These are phyloP conservation scores for Chrysochromulina tobinii DNA, from an alignment of 78 protist genomes.

Conservation along the genomic window DNA sequence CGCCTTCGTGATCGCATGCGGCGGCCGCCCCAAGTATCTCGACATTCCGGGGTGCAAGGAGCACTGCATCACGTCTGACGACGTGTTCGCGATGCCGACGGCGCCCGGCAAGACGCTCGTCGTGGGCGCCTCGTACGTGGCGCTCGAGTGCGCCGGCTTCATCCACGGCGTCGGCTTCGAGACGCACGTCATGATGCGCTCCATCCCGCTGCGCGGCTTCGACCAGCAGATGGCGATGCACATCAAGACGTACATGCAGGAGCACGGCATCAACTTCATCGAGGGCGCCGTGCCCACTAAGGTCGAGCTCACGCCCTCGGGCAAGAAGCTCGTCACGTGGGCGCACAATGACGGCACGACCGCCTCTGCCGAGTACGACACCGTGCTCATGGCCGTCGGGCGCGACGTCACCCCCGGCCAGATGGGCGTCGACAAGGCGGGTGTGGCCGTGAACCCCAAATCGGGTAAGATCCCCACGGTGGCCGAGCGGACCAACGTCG, in stretches of 20 bases:
- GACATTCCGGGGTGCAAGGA: constrained; percentile 85
- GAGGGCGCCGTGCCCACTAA: constrained; percentile 35
- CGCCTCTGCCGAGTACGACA: constrained; percentile 62
- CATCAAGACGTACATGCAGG: constrained; percentile 68
- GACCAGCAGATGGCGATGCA: constrained; percentile 83
- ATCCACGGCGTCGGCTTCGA: constrained; percentile 32
- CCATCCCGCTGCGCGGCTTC: constrained; percentile 86
- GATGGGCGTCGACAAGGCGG: constrained; percentile 71
- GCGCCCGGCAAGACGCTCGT: constrained; percentile 85
- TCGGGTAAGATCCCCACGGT: constrained; percentile 61
- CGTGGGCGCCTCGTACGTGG: constrained; percentile 90
- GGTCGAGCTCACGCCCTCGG: background rate
- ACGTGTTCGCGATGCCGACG: constrained; percentile 74
- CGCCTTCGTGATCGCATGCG: constrained; percentile 76
- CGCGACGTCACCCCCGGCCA: constrained; percentile 62
- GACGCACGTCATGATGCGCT: constrained; percentile 67
- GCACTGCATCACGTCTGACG: constrained; percentile 86
- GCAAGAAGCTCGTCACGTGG: background rate
- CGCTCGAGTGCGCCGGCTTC: constrained; percentile 96
- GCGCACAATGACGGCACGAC: background rate
- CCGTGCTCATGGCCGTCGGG: constrained; percentile 91
- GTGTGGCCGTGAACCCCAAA: background rate
- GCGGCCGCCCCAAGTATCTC: constrained; percentile 81
- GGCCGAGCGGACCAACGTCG: constrained; percentile 78
- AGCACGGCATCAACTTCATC: constrained; percentile 67